A percentile compares a stretch with the other conserved stretches of the same genome.
Conservation (phyloP, 139 green algal genomes). For the Coelastrella sp. region DNA sequence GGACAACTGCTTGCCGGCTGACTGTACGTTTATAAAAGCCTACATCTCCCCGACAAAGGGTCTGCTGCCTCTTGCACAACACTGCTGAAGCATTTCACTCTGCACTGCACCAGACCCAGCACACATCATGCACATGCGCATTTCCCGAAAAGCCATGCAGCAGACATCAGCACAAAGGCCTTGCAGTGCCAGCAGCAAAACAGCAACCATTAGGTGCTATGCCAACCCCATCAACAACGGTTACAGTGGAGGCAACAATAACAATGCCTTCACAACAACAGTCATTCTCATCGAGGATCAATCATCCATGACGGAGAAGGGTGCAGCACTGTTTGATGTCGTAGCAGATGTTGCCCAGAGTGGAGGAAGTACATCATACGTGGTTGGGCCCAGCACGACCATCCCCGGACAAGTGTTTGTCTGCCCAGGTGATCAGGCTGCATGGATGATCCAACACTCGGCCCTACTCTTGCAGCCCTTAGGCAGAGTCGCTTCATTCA, state of each 20-base stretch:
- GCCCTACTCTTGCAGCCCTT: too few relatives aligned
- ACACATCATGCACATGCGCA: neutral
- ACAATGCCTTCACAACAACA: neutral
- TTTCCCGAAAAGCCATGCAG: neutral
- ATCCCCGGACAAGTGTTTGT: constrained; percentile 10
- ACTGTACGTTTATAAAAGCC: neutral
- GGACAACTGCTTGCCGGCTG: neutral
- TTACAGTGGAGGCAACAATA: neutral
- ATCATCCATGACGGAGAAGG: constrained; percentile 1
- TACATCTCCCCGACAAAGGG: neutral
- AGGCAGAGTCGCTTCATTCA: too few relatives aligned
- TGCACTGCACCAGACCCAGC: neutral
- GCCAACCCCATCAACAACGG: constrained; percentile 15
- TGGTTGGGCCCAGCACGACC: neutral
- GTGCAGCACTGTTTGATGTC: constrained; percentile 13
- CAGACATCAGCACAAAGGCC: neutral
- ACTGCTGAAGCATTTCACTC: neutral
- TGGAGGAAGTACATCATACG: constrained; percentile 8
- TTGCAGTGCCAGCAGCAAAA: neutral
- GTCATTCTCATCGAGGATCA: constrained; percentile 27
- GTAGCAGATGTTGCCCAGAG: neutral
- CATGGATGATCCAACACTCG: neutral
- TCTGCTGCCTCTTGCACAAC: neutral
- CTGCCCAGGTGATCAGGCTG: neutral
- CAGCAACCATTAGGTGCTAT: neutral